Evolutionary conservation across 768 basidiomycete genomes (phyloP).

Genomic region (Gymnopilus dilepis): DNA sequence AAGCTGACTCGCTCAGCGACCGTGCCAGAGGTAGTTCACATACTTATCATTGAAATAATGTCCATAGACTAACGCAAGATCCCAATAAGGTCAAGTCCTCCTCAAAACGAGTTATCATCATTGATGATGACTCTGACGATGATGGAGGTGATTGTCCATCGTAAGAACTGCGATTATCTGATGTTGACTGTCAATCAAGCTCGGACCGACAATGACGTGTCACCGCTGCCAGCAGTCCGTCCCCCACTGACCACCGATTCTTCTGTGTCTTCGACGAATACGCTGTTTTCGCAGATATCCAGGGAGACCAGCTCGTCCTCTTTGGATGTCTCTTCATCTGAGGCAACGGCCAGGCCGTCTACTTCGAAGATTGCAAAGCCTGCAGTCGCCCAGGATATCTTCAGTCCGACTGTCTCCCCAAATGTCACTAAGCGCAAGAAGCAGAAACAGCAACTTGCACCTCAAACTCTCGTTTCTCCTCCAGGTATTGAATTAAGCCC

Average conservation of each 20-base stretch:
- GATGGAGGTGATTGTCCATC: slow-evolving; percentile 15
- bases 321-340: slow-evolving; percentile 2
- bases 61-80: not conserved
- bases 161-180: not conserved
- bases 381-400: slow-evolving; percentile 12
- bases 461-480: too few species aligned
- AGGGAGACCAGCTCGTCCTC: slow-evolving; percentile 11
- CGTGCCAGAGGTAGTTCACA: not conserved
- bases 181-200: not conserved
- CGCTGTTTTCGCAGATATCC: slow-evolving; percentile 9
- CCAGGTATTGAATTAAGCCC: too few species aligned
- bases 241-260: slow-evolving; percentile 9
- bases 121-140: slow-evolving; percentile 15
- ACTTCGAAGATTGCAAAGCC: not conserved
- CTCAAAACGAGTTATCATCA: not conserved
- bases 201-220: slow-evolving; percentile 11
- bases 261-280: slow-evolving; percentile 22
- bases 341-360: not conserved
- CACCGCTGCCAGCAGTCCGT: not conserved
- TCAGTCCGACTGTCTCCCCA: not conserved
- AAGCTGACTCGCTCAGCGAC: not conserved
- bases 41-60: too few species aligned
- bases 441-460: not conserved
- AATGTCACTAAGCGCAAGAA: slow-evolving; percentile 17
- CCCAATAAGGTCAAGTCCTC: not conserved